Evolutionary conservation across 768 basidiomycete species (phyloP).

Genomic region (Termitomyces sp.): DNA sequence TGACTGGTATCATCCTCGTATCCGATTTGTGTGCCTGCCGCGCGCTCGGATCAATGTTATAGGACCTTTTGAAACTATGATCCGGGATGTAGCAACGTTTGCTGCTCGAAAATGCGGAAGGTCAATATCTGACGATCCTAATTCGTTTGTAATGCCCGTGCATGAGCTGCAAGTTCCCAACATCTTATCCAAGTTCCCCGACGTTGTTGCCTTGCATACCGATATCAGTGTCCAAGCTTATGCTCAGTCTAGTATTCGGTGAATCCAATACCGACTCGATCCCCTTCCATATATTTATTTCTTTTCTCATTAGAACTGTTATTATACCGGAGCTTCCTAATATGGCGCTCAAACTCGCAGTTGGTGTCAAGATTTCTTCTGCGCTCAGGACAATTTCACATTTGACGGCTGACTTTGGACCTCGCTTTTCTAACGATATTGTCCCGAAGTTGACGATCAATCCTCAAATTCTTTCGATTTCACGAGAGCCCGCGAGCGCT

Average conservation of each 20-base stretch:
- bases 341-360: constrained; percentile 44
- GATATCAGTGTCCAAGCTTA: constrained; percentile 36
- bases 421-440: constrained; percentile 47
- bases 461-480: constrained; percentile 34
- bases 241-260: constrained; percentile 54
- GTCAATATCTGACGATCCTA: constrained; percentile 19
- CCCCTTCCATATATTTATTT: neutral
- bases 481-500: constrained; percentile 46
- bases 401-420: constrained; percentile 52
- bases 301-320: constrained; percentile 33
- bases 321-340: constrained; percentile 38
- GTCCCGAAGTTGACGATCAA: constrained; percentile 45
- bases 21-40: constrained; percentile 42
- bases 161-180: constrained; percentile 50
- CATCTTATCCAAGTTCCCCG: constrained; percentile 36
- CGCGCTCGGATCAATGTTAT: constrained; percentile 30
- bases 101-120: constrained; percentile 26
- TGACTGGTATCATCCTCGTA: constrained; percentile 50
- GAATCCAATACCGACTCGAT: constrained; percentile 8
- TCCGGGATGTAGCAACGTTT: constrained; percentile 25
- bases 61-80: constrained; percentile 38
- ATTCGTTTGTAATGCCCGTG: constrained; percentile 39
- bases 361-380: constrained; percentile 56
- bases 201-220: constrained; percentile 35
- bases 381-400: constrained; percentile 55